A percentile compares a stretch with the other conserved stretches of the same genome.
These are phyloP conservation scores for Tolypocladium tundrense DNA, from an alignment of 2,329 filamentous ascomycete species.

Conservation along the genomic window DNA sequence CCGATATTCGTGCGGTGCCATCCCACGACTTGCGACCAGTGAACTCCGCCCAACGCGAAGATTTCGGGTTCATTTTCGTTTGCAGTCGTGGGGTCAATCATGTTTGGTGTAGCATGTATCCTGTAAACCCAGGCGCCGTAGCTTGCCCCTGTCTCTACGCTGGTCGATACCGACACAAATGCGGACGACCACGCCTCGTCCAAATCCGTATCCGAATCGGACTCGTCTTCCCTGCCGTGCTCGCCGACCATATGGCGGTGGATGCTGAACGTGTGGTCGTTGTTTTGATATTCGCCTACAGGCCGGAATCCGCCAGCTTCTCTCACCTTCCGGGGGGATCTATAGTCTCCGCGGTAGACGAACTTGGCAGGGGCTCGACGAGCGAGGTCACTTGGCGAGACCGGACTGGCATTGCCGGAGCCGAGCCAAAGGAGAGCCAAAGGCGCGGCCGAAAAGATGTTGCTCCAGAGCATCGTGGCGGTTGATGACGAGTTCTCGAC, in stretches of 20 bases:
- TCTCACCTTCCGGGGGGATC: background rate
- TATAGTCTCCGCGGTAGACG: background rate
- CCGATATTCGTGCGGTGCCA: background rate
- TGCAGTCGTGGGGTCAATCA: background rate
- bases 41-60: background rate
- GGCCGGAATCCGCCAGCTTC: background rate
- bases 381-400: background rate
- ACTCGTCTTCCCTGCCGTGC: background rate
- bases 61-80: background rate
- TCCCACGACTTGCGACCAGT: background rate
- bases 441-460: background rate
- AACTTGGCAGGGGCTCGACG: background rate
- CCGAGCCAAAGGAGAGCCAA: background rate
- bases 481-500: background rate
- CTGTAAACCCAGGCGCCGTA: background rate
- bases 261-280: background rate
- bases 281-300: background rate
- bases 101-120: background rate
- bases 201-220: background rate
- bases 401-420: background rate
- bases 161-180: background rate
- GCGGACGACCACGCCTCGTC: background rate
- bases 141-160: background rate
- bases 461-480: background rate
- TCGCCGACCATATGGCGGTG: background rate